These are phyloP conservation scores for Candida gigantensis DNA, from an alignment of 1,139 yeast species.

Conservation along the genomic window DNA sequence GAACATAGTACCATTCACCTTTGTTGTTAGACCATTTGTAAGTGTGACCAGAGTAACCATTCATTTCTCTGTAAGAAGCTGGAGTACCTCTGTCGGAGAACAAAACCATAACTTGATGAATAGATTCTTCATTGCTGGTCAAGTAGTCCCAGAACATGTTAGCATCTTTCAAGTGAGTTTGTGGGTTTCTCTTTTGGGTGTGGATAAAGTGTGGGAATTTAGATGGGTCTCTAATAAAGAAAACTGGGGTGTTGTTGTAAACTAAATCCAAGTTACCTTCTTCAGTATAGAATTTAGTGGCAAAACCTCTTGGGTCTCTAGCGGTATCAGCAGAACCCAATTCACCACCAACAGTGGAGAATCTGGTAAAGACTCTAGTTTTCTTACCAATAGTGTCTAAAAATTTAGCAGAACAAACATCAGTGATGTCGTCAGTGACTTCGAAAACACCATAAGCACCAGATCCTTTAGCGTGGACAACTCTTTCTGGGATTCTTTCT, in stretches of 20 bases:
- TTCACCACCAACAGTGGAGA: constrained; percentile 91
- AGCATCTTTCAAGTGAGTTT: constrained; percentile 79
- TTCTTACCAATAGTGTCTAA: constrained; percentile 74
- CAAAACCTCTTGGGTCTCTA: constrained; percentile 88
- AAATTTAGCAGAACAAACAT: constrained; percentile 69
- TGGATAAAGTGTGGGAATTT: constrained; percentile 89
- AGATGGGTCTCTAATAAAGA: constrained; percentile 82
- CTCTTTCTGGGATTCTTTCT: constrained; percentile 87
- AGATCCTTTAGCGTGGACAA: constrained; percentile 88
- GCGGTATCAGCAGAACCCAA: constrained; percentile 82
- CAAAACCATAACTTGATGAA: constrained; percentile 63
- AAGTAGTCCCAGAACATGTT: constrained; percentile 74
- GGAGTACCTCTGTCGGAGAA: constrained; percentile 75
- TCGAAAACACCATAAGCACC: constrained; percentile 84
- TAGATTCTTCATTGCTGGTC: constrained; percentile 60
- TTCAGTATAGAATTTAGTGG: constrained; percentile 81
- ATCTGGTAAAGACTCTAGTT: constrained; percentile 72
- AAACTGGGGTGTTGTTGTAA: constrained; percentile 86
- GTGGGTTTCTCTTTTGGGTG: constrained; percentile 79
- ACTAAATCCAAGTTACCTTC: constrained; percentile 90
- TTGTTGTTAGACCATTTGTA: constrained; percentile 67
- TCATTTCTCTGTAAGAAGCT: constrained; percentile 62
- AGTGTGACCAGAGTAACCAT: constrained; percentile 74
- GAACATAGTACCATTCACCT: constrained; percentile 68
- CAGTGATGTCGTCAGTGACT: constrained; percentile 80